A percentile compares a stretch with the other conserved stretches of the same genome.
phyloP scores from a whole-genome alignment of 345 rosid species.

The Lepidium aucheri region DNA sequence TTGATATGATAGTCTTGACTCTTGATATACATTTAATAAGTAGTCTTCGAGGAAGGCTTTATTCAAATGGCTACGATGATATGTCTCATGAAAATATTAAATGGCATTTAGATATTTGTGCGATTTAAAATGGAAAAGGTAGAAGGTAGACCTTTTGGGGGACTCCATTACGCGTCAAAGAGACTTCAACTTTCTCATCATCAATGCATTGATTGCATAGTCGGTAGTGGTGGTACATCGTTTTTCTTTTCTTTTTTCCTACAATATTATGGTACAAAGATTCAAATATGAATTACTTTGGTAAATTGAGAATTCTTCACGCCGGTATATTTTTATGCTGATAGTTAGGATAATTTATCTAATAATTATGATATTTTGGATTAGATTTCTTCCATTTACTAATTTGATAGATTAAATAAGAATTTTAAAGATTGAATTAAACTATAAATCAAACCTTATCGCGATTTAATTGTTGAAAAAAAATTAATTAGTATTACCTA shows the following conservation, averaged over 20 bases:
- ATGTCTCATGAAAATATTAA: neutral
- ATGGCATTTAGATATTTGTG: neutral
- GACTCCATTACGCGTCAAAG: slow-evolving; percentile 18
- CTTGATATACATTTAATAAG: neutral
- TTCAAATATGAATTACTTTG: neutral
- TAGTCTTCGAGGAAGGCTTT: neutral
- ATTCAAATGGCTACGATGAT: neutral
- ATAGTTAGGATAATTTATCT: no score
- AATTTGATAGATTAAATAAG: no score
- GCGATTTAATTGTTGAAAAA: no score
- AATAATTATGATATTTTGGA: no score
- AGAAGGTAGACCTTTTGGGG: neutral
- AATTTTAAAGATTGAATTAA: no score
- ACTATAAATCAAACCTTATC: no score
- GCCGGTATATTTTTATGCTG: no score
- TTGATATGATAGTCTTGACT: no score
- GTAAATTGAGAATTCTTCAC: no score
- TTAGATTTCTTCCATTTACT: no score
- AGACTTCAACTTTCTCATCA: slow-evolving; percentile 26
- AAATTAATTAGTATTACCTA: no score
- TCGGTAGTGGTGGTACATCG: neutral
- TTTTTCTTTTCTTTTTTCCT: neutral
- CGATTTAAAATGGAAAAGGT: slow-evolving; percentile 12
- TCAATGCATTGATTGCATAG: slow-evolving; percentile 25
- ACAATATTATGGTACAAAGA: neutral